phyloP scores from a whole-genome alignment of 495 filamentous ascomycete genomes.

The Penicillium fimorum region DNA sequence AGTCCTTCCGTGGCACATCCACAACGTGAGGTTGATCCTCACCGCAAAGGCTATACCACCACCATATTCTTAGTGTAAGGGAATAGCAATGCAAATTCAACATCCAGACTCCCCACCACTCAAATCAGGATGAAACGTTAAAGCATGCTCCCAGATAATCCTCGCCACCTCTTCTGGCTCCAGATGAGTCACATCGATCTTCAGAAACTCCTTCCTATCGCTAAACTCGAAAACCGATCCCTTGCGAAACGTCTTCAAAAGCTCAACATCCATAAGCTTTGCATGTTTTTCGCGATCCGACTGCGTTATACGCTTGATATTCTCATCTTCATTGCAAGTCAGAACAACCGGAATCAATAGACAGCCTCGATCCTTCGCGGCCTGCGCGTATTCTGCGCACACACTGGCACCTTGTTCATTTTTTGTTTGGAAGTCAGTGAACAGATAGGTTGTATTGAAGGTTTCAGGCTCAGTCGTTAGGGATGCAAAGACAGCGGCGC shows the following conservation, averaged over 20 bases:
- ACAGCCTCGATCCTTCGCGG: background rate
- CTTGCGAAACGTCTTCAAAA: background rate
- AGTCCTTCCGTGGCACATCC: no score
- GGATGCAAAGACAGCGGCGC: background rate
- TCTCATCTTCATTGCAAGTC: background rate
- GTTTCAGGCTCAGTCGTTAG: background rate
- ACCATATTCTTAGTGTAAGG: background rate
- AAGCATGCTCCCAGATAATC: background rate
- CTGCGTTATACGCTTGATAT: background rate
- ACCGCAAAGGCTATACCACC: no score
- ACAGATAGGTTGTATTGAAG: background rate
- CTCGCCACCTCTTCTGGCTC: background rate
- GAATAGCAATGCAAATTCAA: background rate
- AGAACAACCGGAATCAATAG: background rate
- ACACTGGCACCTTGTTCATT: background rate
- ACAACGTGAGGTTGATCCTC: no score
- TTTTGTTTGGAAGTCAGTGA: background rate
- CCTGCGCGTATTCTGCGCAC: background rate
- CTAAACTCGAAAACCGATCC: background rate
- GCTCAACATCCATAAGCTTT: background rate
- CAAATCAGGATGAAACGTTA: background rate
- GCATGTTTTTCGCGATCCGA: background rate
- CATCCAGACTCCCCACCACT: background rate
- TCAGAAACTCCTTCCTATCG: background rate
- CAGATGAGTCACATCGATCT: background rate